Evolutionary conservation across 2,329 filamentous ascomycete species (phyloP).

Genomic region (Dothidotthia symphoricarpi): DNA sequence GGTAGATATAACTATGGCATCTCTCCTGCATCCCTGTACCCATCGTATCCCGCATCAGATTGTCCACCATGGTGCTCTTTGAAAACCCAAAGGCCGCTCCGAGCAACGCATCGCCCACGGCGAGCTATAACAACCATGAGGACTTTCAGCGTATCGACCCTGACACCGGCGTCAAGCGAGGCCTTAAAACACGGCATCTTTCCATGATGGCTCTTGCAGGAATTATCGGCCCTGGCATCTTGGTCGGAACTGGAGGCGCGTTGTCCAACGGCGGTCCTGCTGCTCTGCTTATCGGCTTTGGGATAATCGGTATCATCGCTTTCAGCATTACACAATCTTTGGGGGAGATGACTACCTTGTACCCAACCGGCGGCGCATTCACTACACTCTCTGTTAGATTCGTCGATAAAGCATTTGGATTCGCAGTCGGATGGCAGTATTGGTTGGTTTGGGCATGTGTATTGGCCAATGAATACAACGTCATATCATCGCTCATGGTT

Average conservation of each 20-base stretch:
- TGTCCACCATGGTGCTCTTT: constrained; percentile 19
- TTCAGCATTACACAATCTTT: constrained; percentile 68
- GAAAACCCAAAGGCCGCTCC: constrained; percentile 17
- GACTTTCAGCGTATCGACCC: constrained; percentile 51
- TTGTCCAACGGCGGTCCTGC: constrained; percentile 68
- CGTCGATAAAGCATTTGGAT: constrained; percentile 24
- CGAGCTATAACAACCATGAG: constrained; percentile 21
- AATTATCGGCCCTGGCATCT: constrained; percentile 66
- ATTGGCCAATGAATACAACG: constrained; percentile 69
- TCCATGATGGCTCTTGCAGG: constrained; percentile 56
- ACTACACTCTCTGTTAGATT: constrained; percentile 69
- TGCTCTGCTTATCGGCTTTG: constrained; percentile 71
- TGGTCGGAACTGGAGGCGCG: constrained; percentile 70
- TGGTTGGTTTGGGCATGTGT: constrained; percentile 63
- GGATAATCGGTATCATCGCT: constrained; percentile 68
- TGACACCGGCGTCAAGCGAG: constrained; percentile 65
- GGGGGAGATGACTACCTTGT: constrained; percentile 71
- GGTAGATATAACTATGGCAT: constrained; percentile 10
- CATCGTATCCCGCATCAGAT: constrained; percentile 1
- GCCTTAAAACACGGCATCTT: constrained; percentile 66
- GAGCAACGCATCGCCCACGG: constrained; percentile 16
- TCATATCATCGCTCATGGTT: constrained; percentile 63
- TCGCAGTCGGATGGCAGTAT: constrained; percentile 36
- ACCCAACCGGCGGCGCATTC: constrained; percentile 69
- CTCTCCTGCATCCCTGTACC: not conserved